A percentile compares a stretch with the other conserved stretches of the same genome.
These are phyloP conservation scores for Coriolopsis trogii DNA, from an alignment of 1,284 basidiomycete species.

Conservation along the genomic window DNA sequence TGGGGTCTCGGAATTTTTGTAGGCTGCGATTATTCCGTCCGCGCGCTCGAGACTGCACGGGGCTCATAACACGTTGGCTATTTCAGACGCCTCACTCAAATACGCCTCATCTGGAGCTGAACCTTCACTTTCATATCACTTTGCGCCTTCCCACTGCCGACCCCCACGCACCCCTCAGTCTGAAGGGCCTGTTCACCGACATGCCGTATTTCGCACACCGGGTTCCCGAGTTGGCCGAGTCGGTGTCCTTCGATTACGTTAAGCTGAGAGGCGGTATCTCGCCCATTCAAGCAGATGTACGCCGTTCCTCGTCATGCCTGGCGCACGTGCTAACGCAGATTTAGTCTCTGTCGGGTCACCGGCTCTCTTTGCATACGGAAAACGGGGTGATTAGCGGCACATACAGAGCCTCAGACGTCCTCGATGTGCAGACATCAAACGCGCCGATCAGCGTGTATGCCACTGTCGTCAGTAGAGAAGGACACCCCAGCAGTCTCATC, in stretches of 20 bases:
- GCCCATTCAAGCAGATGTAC: constrained; percentile 20
- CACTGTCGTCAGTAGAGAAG: background rate
- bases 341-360: constrained; percentile 12
- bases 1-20: constrained; percentile 37
- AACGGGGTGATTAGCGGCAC: constrained; percentile 45
- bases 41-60: no score
- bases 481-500: background rate
- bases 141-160: constrained; percentile 24
- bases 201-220: constrained; percentile 27
- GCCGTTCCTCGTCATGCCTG: background rate
- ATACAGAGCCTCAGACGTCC: constrained; percentile 38
- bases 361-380: constrained; percentile 20
- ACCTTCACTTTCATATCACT: constrained; percentile 24
- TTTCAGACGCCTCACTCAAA: constrained; percentile 23
- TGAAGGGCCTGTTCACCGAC: constrained; percentile 27
- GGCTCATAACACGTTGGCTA: no score
- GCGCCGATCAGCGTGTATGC: constrained; percentile 19
- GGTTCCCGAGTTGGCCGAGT: constrained; percentile 21
- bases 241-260: constrained; percentile 25
- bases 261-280: constrained; percentile 20
- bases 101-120: constrained; percentile 5
- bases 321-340: background rate
- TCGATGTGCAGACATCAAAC: constrained; percentile 44
- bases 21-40: no score
- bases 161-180: constrained; percentile 4